A percentile compares a stretch with the other conserved stretches of the same genome.
Evolutionary conservation across 2,329 filamentous ascomycete species (phyloP).

Genomic region (Kalmusia sp.): DNA sequence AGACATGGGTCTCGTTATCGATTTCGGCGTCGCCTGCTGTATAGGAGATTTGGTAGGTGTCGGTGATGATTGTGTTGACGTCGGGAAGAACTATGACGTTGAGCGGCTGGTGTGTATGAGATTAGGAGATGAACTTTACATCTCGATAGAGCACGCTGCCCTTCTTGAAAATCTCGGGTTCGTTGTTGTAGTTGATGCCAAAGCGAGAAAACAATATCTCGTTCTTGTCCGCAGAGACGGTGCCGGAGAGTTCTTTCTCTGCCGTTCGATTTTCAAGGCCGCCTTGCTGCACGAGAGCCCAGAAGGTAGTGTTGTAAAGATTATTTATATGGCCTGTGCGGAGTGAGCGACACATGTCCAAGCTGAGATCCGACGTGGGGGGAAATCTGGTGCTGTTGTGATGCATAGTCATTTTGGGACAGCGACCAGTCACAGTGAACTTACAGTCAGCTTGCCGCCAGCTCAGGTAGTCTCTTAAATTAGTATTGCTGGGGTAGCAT

Average conservation of each 20-base stretch:
- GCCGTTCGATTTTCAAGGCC: conserved; percentile 79
- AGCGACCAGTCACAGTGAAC: conserved; percentile 41
- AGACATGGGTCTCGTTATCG: conserved; percentile 19
- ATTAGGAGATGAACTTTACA: conserved; percentile 54
- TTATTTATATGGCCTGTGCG: conserved; percentile 90
- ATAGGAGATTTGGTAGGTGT: background rate
- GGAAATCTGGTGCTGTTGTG: conserved; percentile 4
- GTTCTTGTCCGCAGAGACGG: conserved; percentile 86
- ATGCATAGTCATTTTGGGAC: background rate
- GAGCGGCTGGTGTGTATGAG: conserved; percentile 8
- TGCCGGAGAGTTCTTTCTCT: conserved; percentile 81
- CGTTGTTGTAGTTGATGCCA: conserved; percentile 97
- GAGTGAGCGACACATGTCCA: conserved; percentile 13
- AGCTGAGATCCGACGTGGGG: conserved; percentile 1
- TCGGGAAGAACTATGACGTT: conserved; percentile 37
- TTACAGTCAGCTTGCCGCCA: conserved; percentile 97
- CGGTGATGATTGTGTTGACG: conserved; percentile 20
- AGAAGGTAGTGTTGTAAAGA: conserved; percentile 97
- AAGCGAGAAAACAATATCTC: conserved; percentile 92
- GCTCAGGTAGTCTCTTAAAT: conserved; percentile 92
- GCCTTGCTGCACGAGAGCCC: conserved; percentile 81
- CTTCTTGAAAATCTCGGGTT: conserved; percentile 90
- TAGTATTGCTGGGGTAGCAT: conserved; percentile 81
- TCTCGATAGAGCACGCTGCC: conserved; percentile 89
- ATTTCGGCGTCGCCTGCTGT: background rate